These are phyloP conservation scores for Lasiodiplodia citricola DNA, from an alignment of 2,329 filamentous ascomycete genomes.

Conservation along the genomic window DNA sequence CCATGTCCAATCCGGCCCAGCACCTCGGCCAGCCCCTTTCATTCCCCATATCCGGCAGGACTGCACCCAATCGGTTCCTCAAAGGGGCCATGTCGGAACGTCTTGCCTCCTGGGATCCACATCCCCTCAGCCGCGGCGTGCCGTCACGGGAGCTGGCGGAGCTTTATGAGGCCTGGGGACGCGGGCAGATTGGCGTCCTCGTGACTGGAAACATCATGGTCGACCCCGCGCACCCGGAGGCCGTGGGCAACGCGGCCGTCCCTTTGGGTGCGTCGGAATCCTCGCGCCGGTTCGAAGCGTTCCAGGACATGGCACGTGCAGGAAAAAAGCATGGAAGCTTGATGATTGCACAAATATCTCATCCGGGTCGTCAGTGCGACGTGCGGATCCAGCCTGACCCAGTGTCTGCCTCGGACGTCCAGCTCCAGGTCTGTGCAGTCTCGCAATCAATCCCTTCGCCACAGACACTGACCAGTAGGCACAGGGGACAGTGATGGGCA, in stretches of 20 bases:
- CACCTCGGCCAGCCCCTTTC: conserved; percentile 48
- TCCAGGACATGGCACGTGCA: conserved; percentile 60
- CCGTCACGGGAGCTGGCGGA: background rate
- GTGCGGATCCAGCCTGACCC: conserved; percentile 49
- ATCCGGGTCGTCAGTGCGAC: conserved; percentile 52
- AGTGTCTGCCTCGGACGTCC: conserved; percentile 54
- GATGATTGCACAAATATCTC: conserved; percentile 64
- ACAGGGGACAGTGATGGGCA: conserved; percentile 34
- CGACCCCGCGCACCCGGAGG: conserved; percentile 56
- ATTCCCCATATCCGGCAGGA: conserved; percentile 56
- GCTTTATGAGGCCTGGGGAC: background rate
- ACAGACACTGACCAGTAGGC: too few species aligned
- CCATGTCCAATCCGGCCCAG: background rate
- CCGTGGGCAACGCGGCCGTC: conserved; percentile 64
- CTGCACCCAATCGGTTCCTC: conserved; percentile 67
- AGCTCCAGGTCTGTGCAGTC: conserved; percentile 31
- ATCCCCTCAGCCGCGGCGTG: background rate
- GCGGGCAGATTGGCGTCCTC: conserved; percentile 36
- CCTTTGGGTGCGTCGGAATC: conserved; percentile 56
- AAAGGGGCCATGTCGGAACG: conserved; percentile 72
- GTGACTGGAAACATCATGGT: conserved; percentile 64
- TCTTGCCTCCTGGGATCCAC: conserved; percentile 64
- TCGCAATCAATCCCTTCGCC: too few species aligned
- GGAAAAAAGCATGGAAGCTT: conserved; percentile 64
- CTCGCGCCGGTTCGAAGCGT: conserved; percentile 65